Evolutionary conservation across 2,329 filamentous ascomycete genomes (phyloP).

Genomic region (Penicillium rolfsii): DNA sequence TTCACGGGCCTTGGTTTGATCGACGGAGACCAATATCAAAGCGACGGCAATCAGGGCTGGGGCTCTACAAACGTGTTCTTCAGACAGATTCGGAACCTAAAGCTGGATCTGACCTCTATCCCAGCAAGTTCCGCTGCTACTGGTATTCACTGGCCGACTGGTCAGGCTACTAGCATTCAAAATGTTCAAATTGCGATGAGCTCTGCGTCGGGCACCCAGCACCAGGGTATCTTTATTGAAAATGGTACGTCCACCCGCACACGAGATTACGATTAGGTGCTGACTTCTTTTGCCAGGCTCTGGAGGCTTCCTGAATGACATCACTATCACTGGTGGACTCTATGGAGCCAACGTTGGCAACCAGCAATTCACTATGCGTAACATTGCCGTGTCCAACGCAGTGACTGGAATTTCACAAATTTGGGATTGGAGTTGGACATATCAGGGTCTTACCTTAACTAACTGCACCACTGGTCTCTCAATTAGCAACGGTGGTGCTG

Average conservation of each 20-base stretch:
- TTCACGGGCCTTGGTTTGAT: conserved; percentile 63
- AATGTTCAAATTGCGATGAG: conserved; percentile 65
- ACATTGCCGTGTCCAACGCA: conserved; percentile 57
- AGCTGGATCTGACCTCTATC: conserved; percentile 58
- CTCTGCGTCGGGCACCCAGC: conserved; percentile 49
- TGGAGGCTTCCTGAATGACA: conserved; percentile 63
- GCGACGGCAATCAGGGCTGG: conserved; percentile 42
- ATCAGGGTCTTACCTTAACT: conserved; percentile 54
- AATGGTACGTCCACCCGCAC: conserved; percentile 45
- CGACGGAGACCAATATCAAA: conserved; percentile 58
- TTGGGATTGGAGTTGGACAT: conserved; percentile 65
- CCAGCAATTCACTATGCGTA: conserved; percentile 66
- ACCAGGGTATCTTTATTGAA: conserved; percentile 64
- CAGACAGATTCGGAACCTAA: conserved; percentile 66
- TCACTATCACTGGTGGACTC: conserved; percentile 63
- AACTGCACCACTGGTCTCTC: conserved; percentile 59
- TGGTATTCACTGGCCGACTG: conserved; percentile 58
- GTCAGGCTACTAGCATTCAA: conserved; percentile 63
- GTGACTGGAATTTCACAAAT: conserved; percentile 59
- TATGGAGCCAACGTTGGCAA: conserved; percentile 64
- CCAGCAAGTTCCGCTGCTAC: conserved; percentile 35
- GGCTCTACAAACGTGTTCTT: conserved; percentile 64
- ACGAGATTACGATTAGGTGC: not conserved
- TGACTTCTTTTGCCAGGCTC: conserved; percentile 44
- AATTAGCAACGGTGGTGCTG: conserved; percentile 49